These are phyloP conservation scores for Pholiota adiposa DNA, from an alignment of 1,284 basidiomycete genomes.

Conservation along the genomic window DNA sequence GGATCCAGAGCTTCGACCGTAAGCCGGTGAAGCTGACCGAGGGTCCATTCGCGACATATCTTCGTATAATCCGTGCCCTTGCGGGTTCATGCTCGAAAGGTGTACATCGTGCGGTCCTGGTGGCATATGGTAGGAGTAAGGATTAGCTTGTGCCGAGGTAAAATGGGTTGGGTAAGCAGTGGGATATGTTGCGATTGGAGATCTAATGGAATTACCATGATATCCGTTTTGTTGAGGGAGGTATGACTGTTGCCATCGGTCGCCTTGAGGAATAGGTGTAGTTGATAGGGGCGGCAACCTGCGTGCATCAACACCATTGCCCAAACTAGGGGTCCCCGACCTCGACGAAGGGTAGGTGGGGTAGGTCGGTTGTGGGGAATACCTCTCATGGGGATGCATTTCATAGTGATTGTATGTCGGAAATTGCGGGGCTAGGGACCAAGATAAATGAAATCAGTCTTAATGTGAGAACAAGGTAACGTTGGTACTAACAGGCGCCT, in stretches of 20 bases:
- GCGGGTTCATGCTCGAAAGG: constrained; percentile 34
- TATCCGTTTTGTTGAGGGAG: constrained; percentile 35
- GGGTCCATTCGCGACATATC: constrained; percentile 35
- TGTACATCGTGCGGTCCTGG: constrained; percentile 32
- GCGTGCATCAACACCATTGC: constrained; percentile 36
- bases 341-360: constrained; percentile 48
- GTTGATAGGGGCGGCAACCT: constrained; percentile 43
- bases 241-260: constrained; percentile 51
- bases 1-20: constrained; percentile 33
- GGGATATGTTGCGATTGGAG: constrained; percentile 60
- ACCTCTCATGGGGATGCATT: constrained; percentile 55
- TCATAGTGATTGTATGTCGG: constrained; percentile 53
- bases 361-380: constrained; percentile 52
- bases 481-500: constrained; percentile 48
- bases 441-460: constrained; percentile 34
- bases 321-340: constrained; percentile 48
- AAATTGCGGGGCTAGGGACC: constrained; percentile 46
- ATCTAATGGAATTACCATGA: constrained; percentile 48
- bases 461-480: constrained; percentile 24
- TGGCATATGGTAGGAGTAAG: constrained; percentile 43
- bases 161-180: constrained; percentile 44
- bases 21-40: constrained; percentile 49
- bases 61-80: constrained; percentile 34
- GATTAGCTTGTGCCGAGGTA: constrained; percentile 32
- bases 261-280: constrained; percentile 37